These are phyloP conservation scores for Colletotrichum tabaci DNA, from an alignment of 2,329 filamentous ascomycete genomes.

Conservation along the genomic window DNA sequence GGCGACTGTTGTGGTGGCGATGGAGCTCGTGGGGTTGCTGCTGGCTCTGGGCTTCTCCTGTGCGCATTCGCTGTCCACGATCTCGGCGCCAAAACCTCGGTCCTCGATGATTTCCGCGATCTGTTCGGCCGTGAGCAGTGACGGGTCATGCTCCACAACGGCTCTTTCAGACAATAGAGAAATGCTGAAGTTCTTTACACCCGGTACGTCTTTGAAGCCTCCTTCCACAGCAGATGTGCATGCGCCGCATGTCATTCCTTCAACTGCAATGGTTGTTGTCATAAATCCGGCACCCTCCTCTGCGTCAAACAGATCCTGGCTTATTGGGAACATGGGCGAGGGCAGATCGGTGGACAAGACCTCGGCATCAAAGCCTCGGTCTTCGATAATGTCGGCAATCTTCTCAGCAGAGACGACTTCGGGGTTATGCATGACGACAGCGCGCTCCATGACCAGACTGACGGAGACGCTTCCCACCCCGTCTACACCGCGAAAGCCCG, in stretches of 20 bases:
- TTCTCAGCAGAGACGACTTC: constrained; percentile 79
- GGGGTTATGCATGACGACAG: constrained; percentile 93
- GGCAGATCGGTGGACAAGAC: constrained; percentile 87
- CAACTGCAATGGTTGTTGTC: constrained; percentile 83
- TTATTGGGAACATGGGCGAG: constrained; percentile 60
- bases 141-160: constrained; percentile 84
- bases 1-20: constrained; percentile 84
- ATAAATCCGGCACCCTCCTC: constrained; percentile 61
- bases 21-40: constrained; percentile 54
- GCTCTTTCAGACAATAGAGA: constrained; percentile 88
- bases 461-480: constrained; percentile 91
- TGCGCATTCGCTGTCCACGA: constrained; percentile 71
- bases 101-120: constrained; percentile 76
- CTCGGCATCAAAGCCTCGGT: constrained; percentile 91
- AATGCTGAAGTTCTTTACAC: constrained; percentile 83
- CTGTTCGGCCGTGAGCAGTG: constrained; percentile 64
- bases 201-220: constrained; percentile 81
- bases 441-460: constrained; percentile 94
- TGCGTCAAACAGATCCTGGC: constrained; percentile 52
- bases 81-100: constrained; percentile 84
- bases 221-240: constrained; percentile 90
- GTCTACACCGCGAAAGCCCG: constrained; percentile 85
- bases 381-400: constrained; percentile 89
- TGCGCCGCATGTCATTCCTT: constrained; percentile 93
- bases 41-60: constrained; percentile 51